phyloP scores from a whole-genome alignment of 2,329 filamentous ascomycete genomes.

The Chaetomium globosum region DNA sequence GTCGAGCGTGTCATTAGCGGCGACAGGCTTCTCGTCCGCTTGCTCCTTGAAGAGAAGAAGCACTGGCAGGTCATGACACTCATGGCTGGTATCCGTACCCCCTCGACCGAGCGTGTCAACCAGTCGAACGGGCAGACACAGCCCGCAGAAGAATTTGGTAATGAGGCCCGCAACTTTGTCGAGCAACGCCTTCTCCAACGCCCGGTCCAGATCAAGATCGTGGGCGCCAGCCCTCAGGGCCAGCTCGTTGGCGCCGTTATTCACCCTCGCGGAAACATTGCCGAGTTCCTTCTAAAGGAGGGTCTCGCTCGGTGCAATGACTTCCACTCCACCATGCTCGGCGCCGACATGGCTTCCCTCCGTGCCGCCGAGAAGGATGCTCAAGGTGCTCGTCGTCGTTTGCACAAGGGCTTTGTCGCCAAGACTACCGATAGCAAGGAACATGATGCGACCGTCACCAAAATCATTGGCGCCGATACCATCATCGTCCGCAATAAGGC shows the following conservation, averaged over 20 bases:
- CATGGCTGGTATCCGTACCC: conserved; percentile 84
- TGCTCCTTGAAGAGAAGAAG: conserved; percentile 78
- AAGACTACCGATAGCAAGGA: conserved; percentile 67
- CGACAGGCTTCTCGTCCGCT: conserved; percentile 82
- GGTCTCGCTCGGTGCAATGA: conserved; percentile 92
- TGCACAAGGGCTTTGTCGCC: conserved; percentile 80
- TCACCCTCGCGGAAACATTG: conserved; percentile 90
- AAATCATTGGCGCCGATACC: conserved; percentile 86
- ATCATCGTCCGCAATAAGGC: conserved; percentile 83
- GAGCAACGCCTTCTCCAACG: conserved; percentile 85
- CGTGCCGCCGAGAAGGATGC: conserved; percentile 85
- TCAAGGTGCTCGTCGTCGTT: conserved; percentile 71
- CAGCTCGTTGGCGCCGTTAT: conserved; percentile 86
- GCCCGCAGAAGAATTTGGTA: conserved; percentile 84
- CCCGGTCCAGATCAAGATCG: conserved; percentile 76
- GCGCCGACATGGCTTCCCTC: conserved; percentile 81
- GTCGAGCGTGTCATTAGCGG: conserved; percentile 91
- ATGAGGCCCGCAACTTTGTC: conserved; percentile 85
- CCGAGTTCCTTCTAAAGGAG: conserved; percentile 83
- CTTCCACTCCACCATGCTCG: conserved; percentile 91
- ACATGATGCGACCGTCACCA: conserved; percentile 79
- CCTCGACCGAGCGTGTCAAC: conserved; percentile 83
- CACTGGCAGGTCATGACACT: conserved; percentile 89
- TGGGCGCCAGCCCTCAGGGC: conserved; percentile 86
- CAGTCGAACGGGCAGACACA: conserved; percentile 77